Evolutionary conservation across 2,329 filamentous ascomycete species (phyloP).

Genomic region (Penicillium crustosum): DNA sequence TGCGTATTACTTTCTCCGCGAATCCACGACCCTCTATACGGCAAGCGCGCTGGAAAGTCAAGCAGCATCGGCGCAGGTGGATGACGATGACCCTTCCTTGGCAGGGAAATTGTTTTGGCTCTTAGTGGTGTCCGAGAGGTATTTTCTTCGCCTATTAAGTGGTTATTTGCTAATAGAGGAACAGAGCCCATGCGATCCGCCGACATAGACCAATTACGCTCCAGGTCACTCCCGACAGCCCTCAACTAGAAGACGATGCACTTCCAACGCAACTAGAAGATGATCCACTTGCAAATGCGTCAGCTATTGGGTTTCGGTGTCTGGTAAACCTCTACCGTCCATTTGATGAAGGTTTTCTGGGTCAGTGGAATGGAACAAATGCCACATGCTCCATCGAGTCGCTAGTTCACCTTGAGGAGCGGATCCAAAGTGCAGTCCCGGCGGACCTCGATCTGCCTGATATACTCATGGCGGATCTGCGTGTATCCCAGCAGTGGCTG

Average conservation of each 20-base stretch:
- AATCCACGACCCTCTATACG: conserved; percentile 68
- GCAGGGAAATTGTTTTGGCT: conserved; percentile 64
- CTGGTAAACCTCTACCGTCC: conserved; percentile 62
- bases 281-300: conserved; percentile 53
- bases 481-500: conserved; percentile 69
- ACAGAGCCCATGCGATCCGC: conserved; percentile 62
- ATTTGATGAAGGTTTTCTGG: conserved; percentile 63
- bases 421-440: conserved; percentile 54
- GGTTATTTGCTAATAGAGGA: neutral
- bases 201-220: conserved; percentile 64
- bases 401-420: conserved; percentile 50
- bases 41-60: conserved; percentile 46
- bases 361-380: conserved; percentile 61
- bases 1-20: conserved; percentile 71
- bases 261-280: conserved; percentile 54
- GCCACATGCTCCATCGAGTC: conserved; percentile 48
- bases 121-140: conserved; percentile 65
- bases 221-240: conserved; percentile 55
- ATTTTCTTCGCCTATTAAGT: conserved; percentile 7
- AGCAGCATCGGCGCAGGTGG: conserved; percentile 52
- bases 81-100: conserved; percentile 42
- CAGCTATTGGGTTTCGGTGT: conserved; percentile 58
- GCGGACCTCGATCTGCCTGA: conserved; percentile 58
- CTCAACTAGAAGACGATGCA: conserved; percentile 52
- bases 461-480: conserved; percentile 65